phyloP scores from a whole-genome alignment of 1,284 basidiomycete species.

The Xerocomus minutiporus region DNA sequence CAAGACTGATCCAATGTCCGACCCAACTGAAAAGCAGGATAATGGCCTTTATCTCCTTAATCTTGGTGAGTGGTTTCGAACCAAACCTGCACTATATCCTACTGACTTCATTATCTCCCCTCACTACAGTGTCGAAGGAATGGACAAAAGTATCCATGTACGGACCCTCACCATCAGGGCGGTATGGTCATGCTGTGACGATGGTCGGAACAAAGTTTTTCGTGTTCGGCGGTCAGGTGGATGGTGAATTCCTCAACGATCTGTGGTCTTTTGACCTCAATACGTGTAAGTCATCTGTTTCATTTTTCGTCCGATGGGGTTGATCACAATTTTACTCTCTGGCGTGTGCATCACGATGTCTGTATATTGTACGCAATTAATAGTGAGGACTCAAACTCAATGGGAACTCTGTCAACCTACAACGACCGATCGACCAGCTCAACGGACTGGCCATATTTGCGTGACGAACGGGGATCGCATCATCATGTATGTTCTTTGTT shows the following conservation, averaged over 20 bases:
- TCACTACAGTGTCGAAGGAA: conserved; percentile 70
- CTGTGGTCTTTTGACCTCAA: conserved; percentile 96
- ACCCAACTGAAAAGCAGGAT: conserved; percentile 80
- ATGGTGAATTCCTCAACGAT: conserved; percentile 93
- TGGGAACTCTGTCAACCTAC: conserved; percentile 80
- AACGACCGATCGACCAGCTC: conserved; percentile 67
- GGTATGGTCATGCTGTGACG: conserved; percentile 94
- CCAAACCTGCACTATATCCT: background rate
- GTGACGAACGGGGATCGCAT: conserved; percentile 85
- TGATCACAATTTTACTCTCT: conserved; percentile 1
- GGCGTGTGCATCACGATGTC: conserved; percentile 1
- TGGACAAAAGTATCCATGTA: conserved; percentile 87
- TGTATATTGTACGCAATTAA: background rate
- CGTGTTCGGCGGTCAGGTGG: conserved; percentile 97
- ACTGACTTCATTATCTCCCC: conserved; percentile 4
- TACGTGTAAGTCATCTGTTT: conserved; percentile 58
- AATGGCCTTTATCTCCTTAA: conserved; percentile 95
- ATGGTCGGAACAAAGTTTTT: conserved; percentile 92
- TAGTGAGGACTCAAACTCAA: conserved; percentile 66
- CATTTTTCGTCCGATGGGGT: background rate
- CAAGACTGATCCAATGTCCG: conserved; percentile 63
- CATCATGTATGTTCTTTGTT: conserved; percentile 59
- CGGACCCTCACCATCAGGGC: conserved; percentile 75
- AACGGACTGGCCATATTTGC: conserved; percentile 90
- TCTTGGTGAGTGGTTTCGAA: conserved; percentile 58